Evolutionary conservation across 148 eudicot species (phyloP), one percentile per base, ranked within the genome.

Genomic region (Spergularia marina): DNA sequence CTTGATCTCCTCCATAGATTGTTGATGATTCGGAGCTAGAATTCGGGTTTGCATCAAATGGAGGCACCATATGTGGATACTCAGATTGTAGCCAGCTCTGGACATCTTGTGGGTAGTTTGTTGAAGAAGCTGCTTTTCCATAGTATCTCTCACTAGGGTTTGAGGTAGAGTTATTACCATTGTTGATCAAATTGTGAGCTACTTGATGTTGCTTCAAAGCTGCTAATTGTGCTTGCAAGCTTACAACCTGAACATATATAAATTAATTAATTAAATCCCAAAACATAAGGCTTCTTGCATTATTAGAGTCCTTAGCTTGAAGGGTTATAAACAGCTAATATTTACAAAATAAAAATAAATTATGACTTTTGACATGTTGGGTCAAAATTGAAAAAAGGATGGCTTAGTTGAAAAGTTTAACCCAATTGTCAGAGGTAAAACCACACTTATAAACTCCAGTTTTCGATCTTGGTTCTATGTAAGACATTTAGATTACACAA

Each of bases 21-120:
- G 79, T 71, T 63, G 84, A 81, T 54, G 81, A 85, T 57, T 79
- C 89, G 6, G 81, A 58, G 57, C 63, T 83, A 64, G 70, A 68
- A 41, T 73, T 74, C 25, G 75, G 66, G 49, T 74, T 84, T 4
- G 80, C 83, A 59, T 81, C 84, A 23, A 85, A 85, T 72, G 90
- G 89, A 34, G 91, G 86, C 18, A 80, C 73, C 74, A 78, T 87
- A 75, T 74, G 79, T 52, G 87, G 85, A 78, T 81, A 85, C 72
- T 89, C 86, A 8, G 88, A 82, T 53, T 90, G 96, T 72, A 87
- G 79, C 93, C 93, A 91, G 51, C 83, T 87, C 62, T 89, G 93
- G 53, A 87, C 78, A 76, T 89, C 85, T 82, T 87, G 88, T 16
- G 89, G 88, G 60, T 84, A 76, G 13, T 65, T 81, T 53, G 80